A percentile compares a stretch with the other conserved stretches of the same genome.
Evolutionary conservation across 2,329 filamentous ascomycete genomes (phyloP).

Genomic region (Phaeophleospora eucalypticola): DNA sequence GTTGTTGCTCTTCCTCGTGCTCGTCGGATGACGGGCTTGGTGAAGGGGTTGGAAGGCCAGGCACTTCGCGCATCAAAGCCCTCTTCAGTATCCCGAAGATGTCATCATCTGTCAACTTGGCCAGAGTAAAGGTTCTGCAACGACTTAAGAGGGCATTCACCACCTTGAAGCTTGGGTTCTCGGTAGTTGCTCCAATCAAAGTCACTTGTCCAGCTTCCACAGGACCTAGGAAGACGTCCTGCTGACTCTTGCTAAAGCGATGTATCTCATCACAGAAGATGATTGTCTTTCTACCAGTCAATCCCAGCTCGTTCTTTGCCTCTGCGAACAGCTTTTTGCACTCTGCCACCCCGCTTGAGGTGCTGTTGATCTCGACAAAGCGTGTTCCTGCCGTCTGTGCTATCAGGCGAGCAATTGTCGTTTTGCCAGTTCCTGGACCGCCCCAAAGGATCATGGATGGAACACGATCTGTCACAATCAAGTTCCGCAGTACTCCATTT

Average conservation of each 20-base stretch:
- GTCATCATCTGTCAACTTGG: conserved; percentile 68
- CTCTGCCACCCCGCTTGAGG: conserved; percentile 79
- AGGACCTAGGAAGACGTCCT: conserved; percentile 89
- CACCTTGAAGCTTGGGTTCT: conserved; percentile 94
- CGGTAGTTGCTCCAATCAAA: conserved; percentile 90
- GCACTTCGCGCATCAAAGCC: conserved; percentile 55
- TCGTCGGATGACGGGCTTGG: conserved; percentile 24
- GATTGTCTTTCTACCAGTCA: conserved; percentile 88
- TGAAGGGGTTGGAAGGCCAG: conserved; percentile 50
- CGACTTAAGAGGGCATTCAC: conserved; percentile 81
- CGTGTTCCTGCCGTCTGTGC: conserved; percentile 75
- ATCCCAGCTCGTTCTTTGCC: conserved; percentile 69
- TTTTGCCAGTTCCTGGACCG: conserved; percentile 76
- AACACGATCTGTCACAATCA: conserved; percentile 81
- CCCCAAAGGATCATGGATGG: conserved; percentile 97
- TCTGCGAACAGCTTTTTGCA: conserved; percentile 90
- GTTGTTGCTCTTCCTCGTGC: not conserved
- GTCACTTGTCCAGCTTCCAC: conserved; percentile 89
- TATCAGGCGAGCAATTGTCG: conserved; percentile 87
- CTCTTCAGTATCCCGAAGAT: conserved; percentile 69
- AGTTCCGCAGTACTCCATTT: conserved; percentile 73
- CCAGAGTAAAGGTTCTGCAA: conserved; percentile 84
- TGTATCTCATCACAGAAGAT: conserved; percentile 98
- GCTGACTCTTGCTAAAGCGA: conserved; percentile 83
- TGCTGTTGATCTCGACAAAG: conserved; percentile 95